phyloP scores from a whole-genome alignment of 2,329 filamentous ascomycete species.

The Microdochium nivale region DNA sequence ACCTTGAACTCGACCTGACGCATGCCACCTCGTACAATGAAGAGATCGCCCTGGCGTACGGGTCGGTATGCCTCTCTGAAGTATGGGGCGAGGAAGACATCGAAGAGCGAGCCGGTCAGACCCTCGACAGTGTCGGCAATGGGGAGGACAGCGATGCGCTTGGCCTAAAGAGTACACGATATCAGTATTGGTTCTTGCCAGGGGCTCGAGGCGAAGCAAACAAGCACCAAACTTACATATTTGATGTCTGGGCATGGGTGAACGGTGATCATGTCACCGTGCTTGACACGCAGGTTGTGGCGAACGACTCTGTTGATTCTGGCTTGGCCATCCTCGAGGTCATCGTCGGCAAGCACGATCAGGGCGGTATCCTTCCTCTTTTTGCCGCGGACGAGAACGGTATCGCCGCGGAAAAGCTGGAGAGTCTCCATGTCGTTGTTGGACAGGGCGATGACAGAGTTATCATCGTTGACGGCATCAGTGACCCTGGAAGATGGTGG shows the following conservation, averaged over 20 bases:
- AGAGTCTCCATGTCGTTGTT: conserved; percentile 99
- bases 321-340: conserved; percentile 93
- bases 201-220: background rate
- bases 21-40: conserved; percentile 97
- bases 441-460: conserved; percentile 96
- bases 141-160: conserved; percentile 95
- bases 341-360: conserved; percentile 95
- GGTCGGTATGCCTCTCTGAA: conserved; percentile 99
- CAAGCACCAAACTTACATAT: conserved; percentile 66
- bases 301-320: conserved; percentile 98
- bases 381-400: conserved; percentile 96
- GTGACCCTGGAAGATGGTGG: conserved; percentile 60
- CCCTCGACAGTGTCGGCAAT: conserved; percentile 98
- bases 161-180: conserved; percentile 54
- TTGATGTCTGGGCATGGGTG: conserved; percentile 99
- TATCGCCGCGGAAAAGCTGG: conserved; percentile 97
- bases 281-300: conserved; percentile 97
- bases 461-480: conserved; percentile 98
- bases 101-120: conserved; percentile 93
- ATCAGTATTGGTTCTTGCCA: background rate
- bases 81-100: conserved; percentile 98
- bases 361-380: conserved; percentile 99
- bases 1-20: conserved; percentile 99
- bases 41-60: conserved; percentile 93
- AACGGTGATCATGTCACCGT: conserved; percentile 94